Conservation (phyloP, 805 yeast species). For the Schwanniomyces vanrijiae region DNA sequence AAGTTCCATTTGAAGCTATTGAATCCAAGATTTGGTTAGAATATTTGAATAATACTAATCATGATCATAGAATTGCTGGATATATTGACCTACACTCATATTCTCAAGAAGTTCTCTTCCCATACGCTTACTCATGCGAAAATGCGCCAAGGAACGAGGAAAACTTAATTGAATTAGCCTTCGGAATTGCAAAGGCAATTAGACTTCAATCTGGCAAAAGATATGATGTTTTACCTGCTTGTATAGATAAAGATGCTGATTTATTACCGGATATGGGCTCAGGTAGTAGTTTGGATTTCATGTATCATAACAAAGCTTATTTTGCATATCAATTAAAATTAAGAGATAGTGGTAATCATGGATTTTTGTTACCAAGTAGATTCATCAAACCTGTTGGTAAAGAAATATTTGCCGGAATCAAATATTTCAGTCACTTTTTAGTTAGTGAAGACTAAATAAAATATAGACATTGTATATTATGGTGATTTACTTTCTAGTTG, state of each 20-base stretch:
- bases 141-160: conserved; percentile 77
- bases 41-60: conserved; percentile 43
- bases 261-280: conserved; percentile 72
- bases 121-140: conserved; percentile 78
- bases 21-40: conserved; percentile 42
- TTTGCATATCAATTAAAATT: conserved; percentile 86
- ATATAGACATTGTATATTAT: background rate
- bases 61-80: conserved; percentile 65
- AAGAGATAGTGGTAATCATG: conserved; percentile 80
- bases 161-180: conserved; percentile 76
- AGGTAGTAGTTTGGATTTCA: conserved; percentile 77
- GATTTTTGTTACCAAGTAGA: conserved; percentile 72
- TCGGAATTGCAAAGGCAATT: conserved; percentile 75
- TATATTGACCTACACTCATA: conserved; percentile 84
- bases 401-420: conserved; percentile 68
- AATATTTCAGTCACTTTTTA: conserved; percentile 54
- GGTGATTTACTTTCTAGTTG: too few relatives aligned
- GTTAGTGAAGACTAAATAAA: conserved; percentile 23
- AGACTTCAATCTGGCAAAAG: conserved; percentile 60
- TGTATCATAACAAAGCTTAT: conserved; percentile 78
- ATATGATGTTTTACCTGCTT: conserved; percentile 74
- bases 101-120: conserved; percentile 78
- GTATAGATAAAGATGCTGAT: conserved; percentile 76
- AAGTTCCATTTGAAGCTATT: conserved; percentile 57
- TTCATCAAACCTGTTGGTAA: conserved; percentile 74